Conservation (phyloP, 805 yeast species). For the Pichia insulana region DNA sequence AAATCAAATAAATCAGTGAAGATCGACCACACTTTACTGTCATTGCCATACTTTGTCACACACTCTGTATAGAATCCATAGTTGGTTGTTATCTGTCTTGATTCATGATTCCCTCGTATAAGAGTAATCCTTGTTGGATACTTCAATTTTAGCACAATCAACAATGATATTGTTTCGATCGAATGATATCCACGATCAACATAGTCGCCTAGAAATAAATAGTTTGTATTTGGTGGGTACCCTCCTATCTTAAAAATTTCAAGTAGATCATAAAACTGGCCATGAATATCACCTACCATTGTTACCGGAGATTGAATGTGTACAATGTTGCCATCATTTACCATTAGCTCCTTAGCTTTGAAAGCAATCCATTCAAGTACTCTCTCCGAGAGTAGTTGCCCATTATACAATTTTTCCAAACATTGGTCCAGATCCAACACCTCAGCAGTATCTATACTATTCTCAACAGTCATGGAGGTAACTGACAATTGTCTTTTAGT, state of each 20-base stretch:
- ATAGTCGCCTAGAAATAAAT: constrained; percentile 88
- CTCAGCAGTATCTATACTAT: constrained; percentile 11
- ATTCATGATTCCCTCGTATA: constrained; percentile 93
- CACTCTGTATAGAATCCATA: constrained; percentile 97
- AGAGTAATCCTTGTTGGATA: constrained; percentile 79
- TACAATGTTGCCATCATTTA: constrained; percentile 80
- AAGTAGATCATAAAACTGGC: constrained; percentile 87
- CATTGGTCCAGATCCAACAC: constrained; percentile 57
- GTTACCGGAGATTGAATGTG: constrained; percentile 81
- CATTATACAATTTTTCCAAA: constrained; percentile 53
- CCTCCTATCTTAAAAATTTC: constrained; percentile 95
- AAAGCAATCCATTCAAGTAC: constrained; percentile 68
- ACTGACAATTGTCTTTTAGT: neutral
- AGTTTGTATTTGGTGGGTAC: constrained; percentile 85
- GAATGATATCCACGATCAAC: constrained; percentile 94
- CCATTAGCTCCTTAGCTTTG: constrained; percentile 71
- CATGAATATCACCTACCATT: constrained; percentile 96
- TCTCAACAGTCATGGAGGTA: neutral
- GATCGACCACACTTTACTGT: constrained; percentile 72
- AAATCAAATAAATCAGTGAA: constrained; percentile 93
- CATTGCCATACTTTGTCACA: constrained; percentile 71
- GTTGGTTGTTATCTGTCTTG: constrained; percentile 92
- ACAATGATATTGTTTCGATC: constrained; percentile 81
- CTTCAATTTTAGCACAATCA: constrained; percentile 75
- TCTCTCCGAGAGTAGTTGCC: constrained; percentile 61